Evolutionary conservation across 345 rosid genomes (phyloP), one percentile per base, ranked within the genome.

Genomic region (Nasturtium officinale): DNA sequence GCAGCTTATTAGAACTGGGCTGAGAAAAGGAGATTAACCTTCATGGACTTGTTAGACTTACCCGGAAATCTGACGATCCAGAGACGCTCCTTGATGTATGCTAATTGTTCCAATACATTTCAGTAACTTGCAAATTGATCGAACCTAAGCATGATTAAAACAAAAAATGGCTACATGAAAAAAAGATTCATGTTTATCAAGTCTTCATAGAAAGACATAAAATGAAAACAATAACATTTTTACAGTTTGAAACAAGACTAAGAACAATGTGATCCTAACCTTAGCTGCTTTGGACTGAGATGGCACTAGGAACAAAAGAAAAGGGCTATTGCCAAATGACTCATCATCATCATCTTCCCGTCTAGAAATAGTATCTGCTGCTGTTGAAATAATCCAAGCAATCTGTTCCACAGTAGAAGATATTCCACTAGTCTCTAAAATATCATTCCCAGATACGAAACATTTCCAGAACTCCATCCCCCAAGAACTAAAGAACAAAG

Each of bases 31-130:
- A 23, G 25, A 23, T 23, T 23, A 23, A 1, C 25, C 25, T 23
- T 23, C 2, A 23, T 50, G 37, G 47, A 40, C 1, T 50, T 11
- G 12, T 48, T 26, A 58, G 2, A 54, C 9, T 65, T 90, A 92
- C 97, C 99, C 99, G 0, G 65, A 74, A 58, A 89, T 91, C 79
- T 95, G 97, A 74, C 85, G 97, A 79, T 86, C 90, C 69, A 90
- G 11, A 15, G 90, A 71, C 32, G 92, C 87, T 60, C 96, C 89
- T 2, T 80, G 69, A 79, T 95, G 96, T 78, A 95, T 77, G 77
- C 97, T 88, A 72, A 95, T 96, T 23, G 96, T 78, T 76, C 97
- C 99, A 69, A 62, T 83, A 77, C 83, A 77, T 88, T 95, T 95
- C 80, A 95, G 71, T 46, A 91, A 90, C 77, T 90, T 95, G 83